Percentiles rank a stretch among this genome's conserved stretches.
These are phyloP conservation scores for Xerocomus brunneocitrinus DNA, from an alignment of 768 basidiomycete species.

Conservation along the genomic window DNA sequence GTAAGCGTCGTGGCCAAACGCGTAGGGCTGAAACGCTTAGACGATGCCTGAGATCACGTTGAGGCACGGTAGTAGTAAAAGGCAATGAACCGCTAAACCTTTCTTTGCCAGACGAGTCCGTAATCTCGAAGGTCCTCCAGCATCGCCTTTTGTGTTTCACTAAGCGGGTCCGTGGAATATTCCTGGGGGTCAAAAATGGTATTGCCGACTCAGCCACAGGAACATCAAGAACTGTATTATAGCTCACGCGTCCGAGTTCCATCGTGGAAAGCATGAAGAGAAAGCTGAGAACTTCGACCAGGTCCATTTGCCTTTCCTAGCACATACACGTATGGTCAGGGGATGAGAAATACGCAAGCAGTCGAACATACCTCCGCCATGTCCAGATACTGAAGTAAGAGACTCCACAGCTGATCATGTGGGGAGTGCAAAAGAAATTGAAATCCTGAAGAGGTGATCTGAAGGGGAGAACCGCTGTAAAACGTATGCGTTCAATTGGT, in stretches of 20 bases:
- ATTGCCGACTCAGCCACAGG: not conserved
- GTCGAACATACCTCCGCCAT: constrained; percentile 64
- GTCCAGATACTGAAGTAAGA: constrained; percentile 85
- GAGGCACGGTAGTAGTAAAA: constrained; percentile 8
- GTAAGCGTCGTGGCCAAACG: constrained; percentile 92
- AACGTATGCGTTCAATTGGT: not conserved
- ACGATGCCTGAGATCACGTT: constrained; percentile 47
- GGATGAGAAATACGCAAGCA: constrained; percentile 2
- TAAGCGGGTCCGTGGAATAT: constrained; percentile 80
- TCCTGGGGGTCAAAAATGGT: constrained; percentile 47
- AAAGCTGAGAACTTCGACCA: constrained; percentile 90
- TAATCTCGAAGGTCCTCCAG: constrained; percentile 91
- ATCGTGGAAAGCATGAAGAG: constrained; percentile 97
- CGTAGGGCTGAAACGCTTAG: constrained; percentile 87
- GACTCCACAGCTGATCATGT: constrained; percentile 92
- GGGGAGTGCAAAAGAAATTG: constrained; percentile 94
- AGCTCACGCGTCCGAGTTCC: constrained; percentile 81
- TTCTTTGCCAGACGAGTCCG: constrained; percentile 86
- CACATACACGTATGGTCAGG: constrained; percentile 11
- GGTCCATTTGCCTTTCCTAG: constrained; percentile 84
- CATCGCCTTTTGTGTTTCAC: constrained; percentile 78
- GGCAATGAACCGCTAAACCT: constrained; percentile 40
- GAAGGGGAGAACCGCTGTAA: constrained; percentile 50
- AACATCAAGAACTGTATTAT: not conserved
- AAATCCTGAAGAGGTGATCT: constrained; percentile 93